phyloP scores from a whole-genome alignment of 2,329 filamentous ascomycete species.

The Blastomyces gilchristii region DNA sequence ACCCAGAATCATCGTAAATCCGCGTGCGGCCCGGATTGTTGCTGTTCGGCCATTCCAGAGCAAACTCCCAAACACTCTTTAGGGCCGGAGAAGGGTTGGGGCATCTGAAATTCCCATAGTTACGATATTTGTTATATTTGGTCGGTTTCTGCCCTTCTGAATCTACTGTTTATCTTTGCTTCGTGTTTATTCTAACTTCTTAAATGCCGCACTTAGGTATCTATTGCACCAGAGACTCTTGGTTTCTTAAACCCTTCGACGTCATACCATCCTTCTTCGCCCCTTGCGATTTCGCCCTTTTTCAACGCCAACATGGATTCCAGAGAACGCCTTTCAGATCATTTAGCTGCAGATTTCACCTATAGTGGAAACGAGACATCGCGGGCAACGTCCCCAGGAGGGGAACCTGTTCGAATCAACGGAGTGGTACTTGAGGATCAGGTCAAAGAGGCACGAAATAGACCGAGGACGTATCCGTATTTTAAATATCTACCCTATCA shows the following conservation, averaged over 20 bases:
- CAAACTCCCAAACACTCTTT: background rate
- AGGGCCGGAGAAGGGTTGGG: background rate
- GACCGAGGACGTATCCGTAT: conserved; percentile 86
- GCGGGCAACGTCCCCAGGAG: conserved; percentile 73
- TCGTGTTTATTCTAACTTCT: background rate
- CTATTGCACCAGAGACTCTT: background rate
- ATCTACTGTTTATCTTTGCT: background rate
- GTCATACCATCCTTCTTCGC: background rate
- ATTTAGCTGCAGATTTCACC: conserved; percentile 18
- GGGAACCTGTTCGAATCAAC: conserved; percentile 38
- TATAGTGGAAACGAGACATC: conserved; percentile 49
- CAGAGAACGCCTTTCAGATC: conserved; percentile 12
- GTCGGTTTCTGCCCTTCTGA: background rate
- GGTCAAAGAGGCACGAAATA: conserved; percentile 55
- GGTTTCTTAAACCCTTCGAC: background rate
- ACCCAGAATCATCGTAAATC: background rate
- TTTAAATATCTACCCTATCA: conserved; percentile 80
- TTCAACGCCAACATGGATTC: conserved; percentile 13
- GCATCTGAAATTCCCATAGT: background rate
- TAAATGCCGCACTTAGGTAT: background rate
- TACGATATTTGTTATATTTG: background rate
- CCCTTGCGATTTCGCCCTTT: background rate
- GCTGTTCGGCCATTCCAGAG: background rate
- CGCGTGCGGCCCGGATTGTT: background rate
- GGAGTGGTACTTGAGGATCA: conserved; percentile 39